Conservation (phyloP, 306 rosid species). For the Alnus rubra region DNA sequence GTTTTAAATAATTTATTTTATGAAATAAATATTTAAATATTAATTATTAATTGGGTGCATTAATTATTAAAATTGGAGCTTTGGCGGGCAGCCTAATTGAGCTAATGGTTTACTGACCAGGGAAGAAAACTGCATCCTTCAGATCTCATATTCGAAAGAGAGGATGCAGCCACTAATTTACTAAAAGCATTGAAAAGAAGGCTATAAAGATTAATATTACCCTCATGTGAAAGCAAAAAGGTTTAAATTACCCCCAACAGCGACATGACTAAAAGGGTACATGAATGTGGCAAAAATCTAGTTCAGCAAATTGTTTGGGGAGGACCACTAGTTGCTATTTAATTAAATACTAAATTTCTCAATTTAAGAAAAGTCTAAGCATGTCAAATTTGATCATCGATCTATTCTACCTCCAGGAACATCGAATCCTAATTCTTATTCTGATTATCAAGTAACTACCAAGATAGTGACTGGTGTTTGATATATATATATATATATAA, state of each 20-base stretch:
- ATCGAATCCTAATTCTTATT: background rate
- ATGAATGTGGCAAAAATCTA: background rate
- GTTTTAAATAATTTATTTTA: no score
- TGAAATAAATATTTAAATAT: no score
- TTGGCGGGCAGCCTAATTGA: no score
- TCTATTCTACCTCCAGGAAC: background rate
- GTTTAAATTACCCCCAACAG: background rate
- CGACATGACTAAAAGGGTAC: background rate
- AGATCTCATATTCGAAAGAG: no score
- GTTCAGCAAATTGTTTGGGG: background rate
- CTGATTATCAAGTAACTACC: no score
- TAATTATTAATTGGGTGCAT: no score
- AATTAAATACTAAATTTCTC: no score
- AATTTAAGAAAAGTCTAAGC: background rate
- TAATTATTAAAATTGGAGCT: no score
- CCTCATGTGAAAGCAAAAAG: background rate
- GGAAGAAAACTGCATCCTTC: no score
- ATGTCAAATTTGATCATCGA: background rate
- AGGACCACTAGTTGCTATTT: no score
- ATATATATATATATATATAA: background rate
- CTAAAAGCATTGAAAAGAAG: background rate
- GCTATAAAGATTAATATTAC: background rate
- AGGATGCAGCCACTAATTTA: no score
- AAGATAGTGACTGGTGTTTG: background rate
- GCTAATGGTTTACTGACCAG: no score